Conservation (phyloP, 345 rosid species). For the Euphorbia peplus region DNA sequence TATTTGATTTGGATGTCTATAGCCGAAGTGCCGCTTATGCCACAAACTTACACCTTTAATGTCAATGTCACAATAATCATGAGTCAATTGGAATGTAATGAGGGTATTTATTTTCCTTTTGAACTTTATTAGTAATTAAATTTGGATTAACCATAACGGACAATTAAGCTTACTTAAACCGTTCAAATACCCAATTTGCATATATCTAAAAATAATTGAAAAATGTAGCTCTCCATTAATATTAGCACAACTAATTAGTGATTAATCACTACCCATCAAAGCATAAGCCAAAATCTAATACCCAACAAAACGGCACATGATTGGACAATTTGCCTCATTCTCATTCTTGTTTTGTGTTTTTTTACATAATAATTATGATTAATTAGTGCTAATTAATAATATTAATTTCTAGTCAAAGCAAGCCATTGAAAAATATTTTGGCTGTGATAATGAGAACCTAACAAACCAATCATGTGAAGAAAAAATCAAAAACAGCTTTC, state of each 20-base stretch:
- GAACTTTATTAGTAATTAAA: neutral
- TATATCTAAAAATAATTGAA: neutral
- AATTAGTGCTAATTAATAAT: too few relatives aligned
- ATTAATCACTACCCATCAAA: conserved; percentile 15
- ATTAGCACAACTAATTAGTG: conserved; percentile 5
- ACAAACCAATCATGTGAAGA: conserved; percentile 18
- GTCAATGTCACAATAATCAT: conserved; percentile 1
- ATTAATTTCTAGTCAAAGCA: neutral
- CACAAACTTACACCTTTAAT: neutral
- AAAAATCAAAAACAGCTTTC: neutral
- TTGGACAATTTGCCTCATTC: conserved; percentile 17
- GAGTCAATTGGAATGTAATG: neutral
- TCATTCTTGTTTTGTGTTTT: neutral
- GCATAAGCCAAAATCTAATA: conserved; percentile 24
- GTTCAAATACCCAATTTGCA: neutral
- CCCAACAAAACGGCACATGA: conserved; percentile 36
- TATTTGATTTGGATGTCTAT: neutral
- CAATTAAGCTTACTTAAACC: neutral
- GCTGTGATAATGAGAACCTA: conserved; percentile 20
- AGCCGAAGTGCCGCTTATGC: conserved; percentile 1
- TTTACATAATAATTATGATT: neutral
- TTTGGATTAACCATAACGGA: neutral
- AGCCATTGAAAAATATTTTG: neutral
- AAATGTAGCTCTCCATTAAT: conserved; percentile 8
- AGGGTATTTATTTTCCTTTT: neutral